Evolutionary conservation across 2,329 filamentous ascomycete genomes (phyloP).

Genomic region (Colletotrichum cuscutae): DNA sequence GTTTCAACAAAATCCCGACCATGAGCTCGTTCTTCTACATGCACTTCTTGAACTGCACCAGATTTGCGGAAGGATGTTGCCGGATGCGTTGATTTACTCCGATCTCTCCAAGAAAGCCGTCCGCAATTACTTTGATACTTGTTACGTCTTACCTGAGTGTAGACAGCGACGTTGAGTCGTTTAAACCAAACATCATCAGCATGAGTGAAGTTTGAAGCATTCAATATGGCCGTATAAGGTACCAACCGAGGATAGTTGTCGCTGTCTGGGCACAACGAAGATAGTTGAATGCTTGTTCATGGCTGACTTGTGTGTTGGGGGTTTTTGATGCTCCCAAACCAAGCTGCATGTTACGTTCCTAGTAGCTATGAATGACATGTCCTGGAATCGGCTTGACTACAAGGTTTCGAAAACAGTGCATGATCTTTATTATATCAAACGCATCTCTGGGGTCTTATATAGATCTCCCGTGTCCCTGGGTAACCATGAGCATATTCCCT

Average conservation of each 20-base stretch:
- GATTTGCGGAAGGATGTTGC: background rate
- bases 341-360: background rate
- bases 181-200: background rate
- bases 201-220: background rate
- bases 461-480: conserved; percentile 40
- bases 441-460: conserved; percentile 9
- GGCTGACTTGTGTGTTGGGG: background rate
- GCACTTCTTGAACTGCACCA: background rate
- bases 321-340: background rate
- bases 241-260: background rate
- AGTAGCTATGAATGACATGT: too few relatives aligned
- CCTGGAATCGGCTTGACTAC: too few relatives aligned
- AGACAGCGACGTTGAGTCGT: background rate
- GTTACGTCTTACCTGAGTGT: background rate
- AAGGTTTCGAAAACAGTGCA: too few relatives aligned
- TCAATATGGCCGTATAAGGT: background rate
- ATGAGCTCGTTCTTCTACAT: background rate
- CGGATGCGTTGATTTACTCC: background rate
- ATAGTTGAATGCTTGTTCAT: background rate
- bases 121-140: background rate
- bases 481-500: conserved; percentile 47
- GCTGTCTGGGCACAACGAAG: too few relatives aligned
- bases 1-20: background rate
- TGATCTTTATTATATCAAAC: too few relatives aligned
- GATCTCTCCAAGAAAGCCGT: background rate